phyloP scores from a whole-genome alignment of 2,329 filamentous ascomycete genomes.

The Aspergillus sp. region DNA sequence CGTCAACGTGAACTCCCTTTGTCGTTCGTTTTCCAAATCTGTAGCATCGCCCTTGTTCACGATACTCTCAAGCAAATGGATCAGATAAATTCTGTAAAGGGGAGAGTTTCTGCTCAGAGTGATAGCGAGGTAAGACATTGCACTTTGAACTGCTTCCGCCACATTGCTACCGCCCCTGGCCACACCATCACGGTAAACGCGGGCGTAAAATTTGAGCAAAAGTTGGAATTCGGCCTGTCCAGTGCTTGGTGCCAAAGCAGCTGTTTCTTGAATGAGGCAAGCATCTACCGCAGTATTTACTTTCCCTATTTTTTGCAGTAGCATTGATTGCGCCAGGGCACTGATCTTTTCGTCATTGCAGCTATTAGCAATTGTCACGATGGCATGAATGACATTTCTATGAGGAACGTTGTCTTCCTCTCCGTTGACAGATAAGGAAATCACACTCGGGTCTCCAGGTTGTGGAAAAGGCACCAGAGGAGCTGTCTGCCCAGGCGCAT shows the following conservation, averaged over 20 bases:
- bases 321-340: conserved; percentile 86
- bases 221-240: conserved; percentile 77
- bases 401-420: conserved; percentile 77
- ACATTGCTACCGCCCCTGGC: conserved; percentile 61
- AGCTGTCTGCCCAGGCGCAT: conserved; percentile 42
- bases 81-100: conserved; percentile 75
- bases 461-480: conserved; percentile 37
- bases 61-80: conserved; percentile 75
- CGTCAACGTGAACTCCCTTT: conserved; percentile 73
- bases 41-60: conserved; percentile 85
- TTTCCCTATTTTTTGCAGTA: conserved; percentile 90
- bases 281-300: conserved; percentile 74
- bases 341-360: conserved; percentile 87
- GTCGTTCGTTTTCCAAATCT: conserved; percentile 64
- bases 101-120: conserved; percentile 59
- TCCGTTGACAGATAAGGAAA: conserved; percentile 67
- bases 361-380: conserved; percentile 78
- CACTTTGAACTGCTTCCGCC: conserved; percentile 69
- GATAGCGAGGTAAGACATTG: conserved; percentile 72
- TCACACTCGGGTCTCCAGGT: conserved; percentile 36
- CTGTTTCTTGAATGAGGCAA: conserved; percentile 76
- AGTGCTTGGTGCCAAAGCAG: conserved; percentile 67
- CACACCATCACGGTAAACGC: conserved; percentile 66
- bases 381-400: conserved; percentile 86
- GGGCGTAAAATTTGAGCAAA: conserved; percentile 74